Base-by-base conservation (phyloP, 495 filamentous ascomycete genomes). In the Collariella sp. region DNA sequence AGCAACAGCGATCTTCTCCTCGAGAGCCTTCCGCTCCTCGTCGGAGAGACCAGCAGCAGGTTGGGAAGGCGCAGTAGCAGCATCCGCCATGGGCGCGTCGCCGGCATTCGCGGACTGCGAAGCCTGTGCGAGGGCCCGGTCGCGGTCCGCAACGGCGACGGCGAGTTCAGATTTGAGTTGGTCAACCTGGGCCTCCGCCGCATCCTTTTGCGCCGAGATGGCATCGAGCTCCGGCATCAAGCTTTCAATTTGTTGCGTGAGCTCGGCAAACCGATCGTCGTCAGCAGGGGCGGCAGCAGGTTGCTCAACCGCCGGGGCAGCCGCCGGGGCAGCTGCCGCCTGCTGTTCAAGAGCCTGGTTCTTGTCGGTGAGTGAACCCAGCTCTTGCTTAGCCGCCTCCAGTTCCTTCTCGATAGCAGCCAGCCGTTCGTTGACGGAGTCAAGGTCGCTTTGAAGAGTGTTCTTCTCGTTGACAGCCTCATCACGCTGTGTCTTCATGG, bases 191-290 rank as follows among this genome's bases (percentile, higher is more conserved):
- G 69, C 61, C 34, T 73, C 73, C 16, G 68, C 54, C 15, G 49
- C 52, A 10, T 58, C 64, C 60, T 73, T 76, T 41, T 75, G 63
- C 7, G 67, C 57, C 7, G 54, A 60, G 33, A 81, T 60, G 39
- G 63, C 61, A 5, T 74, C 69, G 23, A 79, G 62, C 56, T 79
- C 72, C 39, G 63, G 58, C 3, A 59, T 52, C 24, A 63, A 11
- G 15, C 13, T 56, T 45, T 62, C 58, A 3, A 98, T 67, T 65
- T 96, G 33, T 70, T 96, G 43, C 84, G 87, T 78, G 84, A 97
- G 70, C 74, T 77, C 74, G 80, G 60, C 48, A 20, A 69, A 50
- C 31, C 67, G 52, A 39, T 61, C 60, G 1, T 62, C 50, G 5
- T 49, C 38, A 5, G 55, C 54, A 15, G 54, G 7, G 15, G 45